phyloP scores from a whole-genome alignment of 176 grass and related monocot species.

The Themeda triandra region DNA sequence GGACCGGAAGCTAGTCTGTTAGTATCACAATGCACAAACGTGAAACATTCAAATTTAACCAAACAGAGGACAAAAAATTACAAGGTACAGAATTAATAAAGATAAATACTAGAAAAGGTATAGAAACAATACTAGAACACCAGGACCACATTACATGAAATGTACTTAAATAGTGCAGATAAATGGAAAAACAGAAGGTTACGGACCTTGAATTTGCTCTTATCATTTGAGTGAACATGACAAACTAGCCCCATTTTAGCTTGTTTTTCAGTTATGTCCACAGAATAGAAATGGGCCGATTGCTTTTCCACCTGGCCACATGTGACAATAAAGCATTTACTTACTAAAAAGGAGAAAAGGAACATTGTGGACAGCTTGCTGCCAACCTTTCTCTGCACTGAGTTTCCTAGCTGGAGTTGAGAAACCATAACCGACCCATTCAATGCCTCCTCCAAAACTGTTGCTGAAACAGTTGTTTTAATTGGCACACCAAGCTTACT shows the following conservation, averaged over 20 bases:
- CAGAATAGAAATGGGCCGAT: slow-evolving; percentile 91
- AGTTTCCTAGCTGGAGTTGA: slow-evolving; percentile 67
- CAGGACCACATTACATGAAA: background rate
- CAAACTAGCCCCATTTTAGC: slow-evolving; percentile 83
- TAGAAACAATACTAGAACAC: background rate
- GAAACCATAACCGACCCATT: slow-evolving; percentile 74
- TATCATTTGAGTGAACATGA: slow-evolving; percentile 74
- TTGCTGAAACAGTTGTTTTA: slow-evolving; percentile 97
- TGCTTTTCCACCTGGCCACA: slow-evolving; percentile 93
- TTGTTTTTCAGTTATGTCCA: slow-evolving; percentile 84
- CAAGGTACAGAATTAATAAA: slow-evolving; percentile 2
- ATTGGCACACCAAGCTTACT: slow-evolving; percentile 99
- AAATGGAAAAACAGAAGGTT: background rate
- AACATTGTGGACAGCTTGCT: slow-evolving; percentile 32
- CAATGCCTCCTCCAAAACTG: slow-evolving; percentile 93
- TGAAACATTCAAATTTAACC: background rate
- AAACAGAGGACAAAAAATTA: background rate
- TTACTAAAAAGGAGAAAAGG: slow-evolving; percentile 19
- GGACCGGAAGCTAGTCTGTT: background rate
- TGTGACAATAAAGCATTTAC: slow-evolving; percentile 28
- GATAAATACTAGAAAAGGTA: background rate
- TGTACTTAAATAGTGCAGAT: slow-evolving; percentile 5
- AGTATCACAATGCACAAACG: background rate
- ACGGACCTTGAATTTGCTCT: slow-evolving; percentile 98
- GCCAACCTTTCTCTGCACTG: slow-evolving; percentile 72